These are phyloP conservation scores for Magnolia officinalis DNA, from an alignment of 164 flowering plant genomes.

Conservation along the genomic window DNA sequence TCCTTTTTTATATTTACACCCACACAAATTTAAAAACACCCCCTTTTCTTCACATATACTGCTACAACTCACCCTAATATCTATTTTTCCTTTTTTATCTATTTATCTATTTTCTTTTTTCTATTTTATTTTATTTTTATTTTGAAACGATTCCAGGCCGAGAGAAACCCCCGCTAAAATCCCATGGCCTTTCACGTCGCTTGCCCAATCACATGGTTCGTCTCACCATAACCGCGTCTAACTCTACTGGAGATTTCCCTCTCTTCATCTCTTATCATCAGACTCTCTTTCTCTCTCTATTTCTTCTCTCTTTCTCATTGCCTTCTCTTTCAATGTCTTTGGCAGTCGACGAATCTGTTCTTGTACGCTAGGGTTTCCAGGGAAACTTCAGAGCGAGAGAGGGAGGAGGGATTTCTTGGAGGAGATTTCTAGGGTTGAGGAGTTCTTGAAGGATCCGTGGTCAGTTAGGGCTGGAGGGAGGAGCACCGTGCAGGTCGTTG, in stretches of 20 bases:
- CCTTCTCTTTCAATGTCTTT: background rate
- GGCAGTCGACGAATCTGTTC: slow-evolving; percentile 72
- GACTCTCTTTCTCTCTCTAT: slow-evolving; percentile 3
- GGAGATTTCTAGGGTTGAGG: slow-evolving; percentile 50
- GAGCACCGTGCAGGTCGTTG: slow-evolving; percentile 69
- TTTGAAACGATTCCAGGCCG: background rate
- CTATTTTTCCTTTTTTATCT: too few relatives aligned
- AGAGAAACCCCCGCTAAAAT: slow-evolving; percentile 17
- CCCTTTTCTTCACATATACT: too few relatives aligned
- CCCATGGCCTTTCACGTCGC: slow-evolving; percentile 97
- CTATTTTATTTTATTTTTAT: background rate
- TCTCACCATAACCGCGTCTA: background rate
- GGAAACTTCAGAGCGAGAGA: slow-evolving; percentile 32
- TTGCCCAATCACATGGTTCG: slow-evolving; percentile 97
- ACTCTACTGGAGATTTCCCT: too few relatives aligned
- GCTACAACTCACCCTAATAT: too few relatives aligned
- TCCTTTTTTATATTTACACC: too few relatives aligned
- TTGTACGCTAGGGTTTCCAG: slow-evolving; percentile 75
- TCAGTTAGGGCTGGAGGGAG: slow-evolving; percentile 34
- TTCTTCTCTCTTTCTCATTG: slow-evolving; percentile 8
- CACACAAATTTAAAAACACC: too few relatives aligned
- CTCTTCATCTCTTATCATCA: too few relatives aligned
- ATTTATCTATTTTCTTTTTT: background rate
- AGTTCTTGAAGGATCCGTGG: slow-evolving; percentile 61
- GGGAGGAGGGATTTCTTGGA: slow-evolving; percentile 41